phyloP scores from a whole-genome alignment of 257 asterid species.

The Handroanthus guayacan region DNA sequence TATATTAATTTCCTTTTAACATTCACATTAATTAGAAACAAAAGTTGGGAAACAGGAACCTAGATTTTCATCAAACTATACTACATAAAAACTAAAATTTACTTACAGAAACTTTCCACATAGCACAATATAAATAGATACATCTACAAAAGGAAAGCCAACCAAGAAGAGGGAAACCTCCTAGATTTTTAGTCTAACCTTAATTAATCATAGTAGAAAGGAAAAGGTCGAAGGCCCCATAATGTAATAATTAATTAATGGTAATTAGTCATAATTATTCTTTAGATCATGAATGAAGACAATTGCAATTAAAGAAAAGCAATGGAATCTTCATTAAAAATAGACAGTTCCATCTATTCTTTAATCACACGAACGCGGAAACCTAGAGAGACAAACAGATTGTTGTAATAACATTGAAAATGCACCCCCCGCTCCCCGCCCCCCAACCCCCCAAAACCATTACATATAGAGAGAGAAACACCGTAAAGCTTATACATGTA shows the following conservation, averaged over 20 bases:
- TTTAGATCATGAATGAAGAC: constrained; percentile 57
- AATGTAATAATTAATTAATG: constrained; percentile 25
- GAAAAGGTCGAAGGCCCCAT: constrained; percentile 14
- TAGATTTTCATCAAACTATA: neutral
- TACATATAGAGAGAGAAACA: constrained; percentile 33
- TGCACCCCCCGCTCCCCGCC: neutral
- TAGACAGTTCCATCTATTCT: constrained; percentile 59
- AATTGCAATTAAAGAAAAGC: constrained; percentile 51
- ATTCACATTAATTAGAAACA: no score
- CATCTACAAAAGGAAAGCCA: neutral
- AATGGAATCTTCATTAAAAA: constrained; percentile 61
- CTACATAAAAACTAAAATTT: no score
- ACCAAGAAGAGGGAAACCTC: constrained; percentile 30
- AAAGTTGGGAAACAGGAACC: neutral
- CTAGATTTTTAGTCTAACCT: constrained; percentile 18
- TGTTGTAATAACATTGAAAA: constrained; percentile 34
- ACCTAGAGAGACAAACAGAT: constrained; percentile 62
- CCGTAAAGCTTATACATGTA: neutral
- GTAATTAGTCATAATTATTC: constrained; percentile 39
- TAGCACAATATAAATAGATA: no score
- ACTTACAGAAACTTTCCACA: no score
- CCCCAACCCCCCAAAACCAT: neutral
- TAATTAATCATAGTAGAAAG: constrained; percentile 18
- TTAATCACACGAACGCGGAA: constrained; percentile 76
- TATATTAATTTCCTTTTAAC: no score